phyloP scores from a whole-genome alignment of 169 alveolate species.

The Blepharisma undulans region DNA sequence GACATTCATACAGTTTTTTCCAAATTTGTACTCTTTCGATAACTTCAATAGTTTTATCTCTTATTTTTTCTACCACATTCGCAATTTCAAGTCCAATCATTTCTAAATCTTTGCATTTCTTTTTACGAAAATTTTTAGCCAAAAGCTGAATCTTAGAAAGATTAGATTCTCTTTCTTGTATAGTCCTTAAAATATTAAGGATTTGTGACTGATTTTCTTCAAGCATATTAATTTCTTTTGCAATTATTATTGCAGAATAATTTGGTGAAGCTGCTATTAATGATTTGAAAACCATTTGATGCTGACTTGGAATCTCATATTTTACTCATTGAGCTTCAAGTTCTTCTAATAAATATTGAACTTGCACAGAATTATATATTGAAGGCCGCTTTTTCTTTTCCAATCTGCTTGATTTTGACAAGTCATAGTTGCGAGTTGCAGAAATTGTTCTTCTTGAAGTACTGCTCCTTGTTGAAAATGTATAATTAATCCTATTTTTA shows the following conservation, averaged over 20 bases:
- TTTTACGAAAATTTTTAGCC: not conserved
- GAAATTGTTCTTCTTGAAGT: not conserved
- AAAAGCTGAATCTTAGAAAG: not conserved
- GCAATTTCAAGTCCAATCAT: not conserved
- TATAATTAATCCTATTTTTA: not conserved
- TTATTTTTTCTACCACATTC: not conserved
- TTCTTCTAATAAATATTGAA: not conserved
- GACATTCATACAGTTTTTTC: not conserved
- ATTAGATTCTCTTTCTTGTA: not conserved
- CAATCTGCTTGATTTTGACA: not conserved
- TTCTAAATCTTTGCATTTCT: not conserved
- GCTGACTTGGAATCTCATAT: not conserved
- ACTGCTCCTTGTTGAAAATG: not conserved
- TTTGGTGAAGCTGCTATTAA: not conserved
- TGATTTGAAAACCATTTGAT: not conserved
- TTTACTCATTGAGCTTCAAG: not conserved
- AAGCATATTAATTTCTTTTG: not conserved
- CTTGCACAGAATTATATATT: not conserved
- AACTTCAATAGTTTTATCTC: not conserved
- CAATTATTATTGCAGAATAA: not conserved
- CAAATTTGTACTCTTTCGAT: not conserved
- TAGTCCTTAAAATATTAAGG: not conserved
- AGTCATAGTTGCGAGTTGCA: not conserved
- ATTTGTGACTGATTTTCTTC: not conserved
- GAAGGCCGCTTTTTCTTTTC: not conserved